Base-by-base conservation (phyloP, 108 stramenopile species). In the Skeletonema marinoi region DNA sequence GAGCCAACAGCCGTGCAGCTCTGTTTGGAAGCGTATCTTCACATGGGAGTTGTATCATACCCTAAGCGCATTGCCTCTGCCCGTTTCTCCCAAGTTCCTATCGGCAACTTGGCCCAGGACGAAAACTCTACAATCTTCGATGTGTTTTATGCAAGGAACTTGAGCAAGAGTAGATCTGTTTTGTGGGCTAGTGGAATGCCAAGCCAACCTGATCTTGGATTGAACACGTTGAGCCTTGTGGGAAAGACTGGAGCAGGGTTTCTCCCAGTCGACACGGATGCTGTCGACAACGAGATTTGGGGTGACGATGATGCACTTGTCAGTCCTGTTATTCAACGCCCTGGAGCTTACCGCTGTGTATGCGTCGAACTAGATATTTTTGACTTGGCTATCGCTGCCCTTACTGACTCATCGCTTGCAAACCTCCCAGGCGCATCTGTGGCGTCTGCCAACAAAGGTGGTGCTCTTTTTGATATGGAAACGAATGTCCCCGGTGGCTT, bases 321-420 rank as follows among this genome's bases (percentile, higher is more conserved):
- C 21, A 91, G 92, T 65, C 95, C 95, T 25, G 88, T 92, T 12
- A 84, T 96, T 65, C 82, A 89, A 44, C 71, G 84, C 14, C 92
- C 91, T 48, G 98, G 98, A 12, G 92, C 91, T 21, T 98, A 98
- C 77, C 88, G 99, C 32, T 84, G 85, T 19, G 78, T 97, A 61
- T 98, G 97, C 71, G 95, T 97, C n/a, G 97, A 98, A 44, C 78
- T 98, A 11, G 96, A 98, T 66, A 66, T 99, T 21, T 86, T 89
- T 30, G 96, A 97, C 76, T 80, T 98, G 29, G 96, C 96, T 11
- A 97, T 98, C 61, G 94, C 95, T 7, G 95, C 97, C 4, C 75
- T 97, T 38, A 86, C 94, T 32, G 89, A 90, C 74, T 77, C 71
- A 9, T 77, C 80, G 41, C 38, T 86, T 32, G 76, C 38, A 59